A percentile compares a stretch with the other conserved stretches of the same genome.
Evolutionary conservation across 805 yeast species (phyloP).

Genomic region (Maudiozyma saulgeensis): DNA sequence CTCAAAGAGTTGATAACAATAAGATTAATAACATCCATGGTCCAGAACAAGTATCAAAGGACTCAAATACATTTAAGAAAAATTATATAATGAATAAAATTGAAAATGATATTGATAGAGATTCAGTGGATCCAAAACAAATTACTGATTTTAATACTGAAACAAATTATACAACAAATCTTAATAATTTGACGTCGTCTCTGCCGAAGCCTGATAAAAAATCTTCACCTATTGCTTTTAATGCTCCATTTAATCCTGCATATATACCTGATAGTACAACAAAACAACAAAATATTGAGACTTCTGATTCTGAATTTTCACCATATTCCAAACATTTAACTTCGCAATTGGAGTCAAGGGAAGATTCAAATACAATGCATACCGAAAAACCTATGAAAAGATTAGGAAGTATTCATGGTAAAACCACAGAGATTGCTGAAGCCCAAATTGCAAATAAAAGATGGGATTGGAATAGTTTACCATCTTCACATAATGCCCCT

Average conservation of each 20-base stretch:
- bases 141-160: background rate
- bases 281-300: no score
- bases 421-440: background rate
- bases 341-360: no score
- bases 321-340: no score
- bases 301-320: no score
- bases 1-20: no score
- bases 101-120: background rate
- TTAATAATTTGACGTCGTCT: no score
- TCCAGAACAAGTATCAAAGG: no score
- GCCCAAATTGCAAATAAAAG: constrained; percentile 5
- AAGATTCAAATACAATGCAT: background rate
- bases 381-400: background rate
- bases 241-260: background rate
- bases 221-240: background rate
- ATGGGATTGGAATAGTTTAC: constrained; percentile 23
- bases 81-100: background rate
- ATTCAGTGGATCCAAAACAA: background rate
- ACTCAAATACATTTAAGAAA: background rate
- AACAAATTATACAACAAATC: background rate
- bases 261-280: no score
- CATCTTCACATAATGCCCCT: constrained; percentile 12
- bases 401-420: background rate
- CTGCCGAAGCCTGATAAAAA: no score
- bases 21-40: no score